Evolutionary conservation across 208 protist genomes (phyloP), one percentile per base, ranked within the genome.

Genomic region (Trypanosomatidae sp.): DNA sequence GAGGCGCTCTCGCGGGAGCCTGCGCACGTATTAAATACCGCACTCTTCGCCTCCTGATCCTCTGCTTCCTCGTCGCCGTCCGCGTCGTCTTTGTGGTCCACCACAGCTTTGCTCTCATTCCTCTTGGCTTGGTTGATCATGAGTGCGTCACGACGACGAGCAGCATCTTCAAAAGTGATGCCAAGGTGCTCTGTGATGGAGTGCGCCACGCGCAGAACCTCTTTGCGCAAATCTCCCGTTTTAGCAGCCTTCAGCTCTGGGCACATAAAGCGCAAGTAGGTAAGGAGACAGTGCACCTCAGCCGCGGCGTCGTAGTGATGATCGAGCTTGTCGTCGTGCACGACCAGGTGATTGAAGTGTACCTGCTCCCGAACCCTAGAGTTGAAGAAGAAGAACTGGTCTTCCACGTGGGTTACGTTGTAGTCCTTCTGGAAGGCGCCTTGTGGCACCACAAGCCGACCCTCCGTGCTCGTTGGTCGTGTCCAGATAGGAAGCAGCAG

Each of bases 321-420:
- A 76, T 98, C 97, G 25, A 99, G 84, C 13, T 90, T n/a, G 19
- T 77, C 71, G 46, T 92, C 77, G 15, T 81, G 76, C 13, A 79
- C 52, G 17, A 93, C 68, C 60, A 91, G 22, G 81, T 98, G 93
- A 66, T 97, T 97, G 78, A 96, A 97, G 80, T 97, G 95, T 28
- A 95, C 72, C 80, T 87, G 77, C 81, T 98, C 91, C 39, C 98
- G 91, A 58, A 97, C 82, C 28, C 84, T 77, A 1, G 95, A 87
- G 81, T 99, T 99, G 73, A 98, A 98, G 67, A 98, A 98, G 79
- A 98, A 99, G 82, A 99, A 98, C 74, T 98, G 91, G 64, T 98
- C 84, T 82, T 99, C 91, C 28, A 93, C 72, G 22, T 87, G 71
- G n/a, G 74, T 80, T 3, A 95, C 91, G 71, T 94, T 84, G 80